These are phyloP conservation scores for Cotoneaster glaucophyllus DNA, from an alignment of 306 rosid species.

Conservation along the genomic window DNA sequence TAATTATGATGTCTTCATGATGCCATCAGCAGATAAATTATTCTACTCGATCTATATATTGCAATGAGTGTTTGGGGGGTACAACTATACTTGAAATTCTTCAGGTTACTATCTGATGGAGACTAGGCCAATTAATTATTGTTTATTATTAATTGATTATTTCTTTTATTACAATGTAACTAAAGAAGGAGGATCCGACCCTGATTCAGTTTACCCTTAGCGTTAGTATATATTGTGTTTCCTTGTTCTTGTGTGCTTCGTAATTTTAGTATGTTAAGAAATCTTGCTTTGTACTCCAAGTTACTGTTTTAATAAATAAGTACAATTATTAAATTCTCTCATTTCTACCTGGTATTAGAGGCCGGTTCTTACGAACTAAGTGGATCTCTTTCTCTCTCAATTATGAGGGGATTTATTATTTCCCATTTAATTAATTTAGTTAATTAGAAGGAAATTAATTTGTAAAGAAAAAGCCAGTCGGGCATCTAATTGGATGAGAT, in stretches of 20 bases:
- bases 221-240: not conserved
- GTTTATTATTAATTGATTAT: not conserved
- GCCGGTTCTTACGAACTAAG: not conserved
- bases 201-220: not conserved
- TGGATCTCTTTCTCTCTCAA: not conserved
- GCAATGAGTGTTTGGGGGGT: not conserved
- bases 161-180: not conserved
- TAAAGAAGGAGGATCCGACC: not conserved
- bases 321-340: too few species aligned
- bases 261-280: too few species aligned
- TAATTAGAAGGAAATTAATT: not conserved
- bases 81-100: slow-evolving; percentile 1
- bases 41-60: not conserved
- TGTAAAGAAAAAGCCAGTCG: not conserved
- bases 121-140: not conserved
- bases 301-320: too few species aligned
- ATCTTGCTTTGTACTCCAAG: too few species aligned
- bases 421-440: not conserved
- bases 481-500: not conserved
- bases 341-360: not conserved
- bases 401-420: not conserved
- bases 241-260: not conserved
- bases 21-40: not conserved
- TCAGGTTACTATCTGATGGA: not conserved
- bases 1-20: too few species aligned